Evolutionary conservation across 2,329 filamentous ascomycete species (phyloP).

Genomic region (Bertia moriformis): DNA sequence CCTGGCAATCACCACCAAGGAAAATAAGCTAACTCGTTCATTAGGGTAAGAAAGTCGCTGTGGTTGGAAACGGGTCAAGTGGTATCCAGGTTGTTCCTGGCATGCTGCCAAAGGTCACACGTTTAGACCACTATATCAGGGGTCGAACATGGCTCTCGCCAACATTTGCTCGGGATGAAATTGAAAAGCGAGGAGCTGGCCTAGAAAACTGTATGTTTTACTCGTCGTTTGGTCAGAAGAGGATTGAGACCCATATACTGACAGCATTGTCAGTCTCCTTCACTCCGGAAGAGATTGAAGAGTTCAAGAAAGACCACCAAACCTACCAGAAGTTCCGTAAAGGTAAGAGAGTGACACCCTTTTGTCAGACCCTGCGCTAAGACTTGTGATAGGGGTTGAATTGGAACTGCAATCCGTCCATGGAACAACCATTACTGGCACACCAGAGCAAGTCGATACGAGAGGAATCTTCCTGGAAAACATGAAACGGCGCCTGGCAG

Average conservation of each 20-base stretch:
- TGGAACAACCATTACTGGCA: not conserved
- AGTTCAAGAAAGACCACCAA: not conserved
- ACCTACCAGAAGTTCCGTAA: conserved; percentile 1
- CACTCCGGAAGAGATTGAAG: not conserved
- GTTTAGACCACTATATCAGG: conserved; percentile 9
- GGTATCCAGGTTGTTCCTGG: conserved; percentile 12
- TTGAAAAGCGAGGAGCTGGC: not conserved
- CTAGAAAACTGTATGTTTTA: not conserved
- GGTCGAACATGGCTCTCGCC: not conserved
- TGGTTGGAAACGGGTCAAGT: conserved; percentile 17
- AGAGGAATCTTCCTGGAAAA: not conserved
- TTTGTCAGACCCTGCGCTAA: too few species aligned
- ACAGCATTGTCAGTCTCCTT: not conserved
- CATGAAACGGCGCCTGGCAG: not conserved
- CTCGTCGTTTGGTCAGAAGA: too few species aligned
- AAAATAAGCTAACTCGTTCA: not conserved
- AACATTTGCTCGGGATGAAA: not conserved
- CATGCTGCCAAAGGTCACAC: conserved; percentile 7
- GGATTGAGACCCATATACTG: too few species aligned
- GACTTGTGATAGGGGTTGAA: not conserved
- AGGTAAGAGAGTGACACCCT: not conserved
- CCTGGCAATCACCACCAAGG: not conserved
- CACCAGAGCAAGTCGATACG: not conserved
- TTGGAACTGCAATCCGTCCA: not conserved
- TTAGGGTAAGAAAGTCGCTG: conserved; percentile 11